phyloP scores from a whole-genome alignment of 805 yeast genomes.

The Metschnikowia drakensbergensis region DNA sequence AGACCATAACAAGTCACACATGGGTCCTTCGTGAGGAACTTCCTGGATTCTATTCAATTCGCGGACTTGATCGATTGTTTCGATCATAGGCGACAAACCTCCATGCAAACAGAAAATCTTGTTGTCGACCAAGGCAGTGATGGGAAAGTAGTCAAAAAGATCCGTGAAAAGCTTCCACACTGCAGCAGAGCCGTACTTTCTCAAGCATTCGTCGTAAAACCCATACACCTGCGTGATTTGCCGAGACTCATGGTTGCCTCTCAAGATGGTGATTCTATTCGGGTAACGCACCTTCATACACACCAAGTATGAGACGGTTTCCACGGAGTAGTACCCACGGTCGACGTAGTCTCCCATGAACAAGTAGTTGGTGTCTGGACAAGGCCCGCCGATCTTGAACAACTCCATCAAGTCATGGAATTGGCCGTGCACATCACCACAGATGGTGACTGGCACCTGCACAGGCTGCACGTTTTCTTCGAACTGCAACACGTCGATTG shows the following conservation, averaged over 20 bases:
- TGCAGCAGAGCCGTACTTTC: conserved; percentile 88
- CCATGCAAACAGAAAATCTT: conserved; percentile 92
- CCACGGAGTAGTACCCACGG: conserved; percentile 86
- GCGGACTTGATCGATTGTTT: conserved; percentile 87
- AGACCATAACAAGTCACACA: conserved; percentile 95
- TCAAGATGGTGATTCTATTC: conserved; percentile 80
- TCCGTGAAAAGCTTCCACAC: conserved; percentile 94
- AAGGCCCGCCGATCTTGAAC: conserved; percentile 78
- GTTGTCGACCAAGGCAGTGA: conserved; percentile 88
- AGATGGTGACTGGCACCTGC: conserved; percentile 90
- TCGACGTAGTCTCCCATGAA: conserved; percentile 76
- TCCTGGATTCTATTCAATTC: conserved; percentile 89
- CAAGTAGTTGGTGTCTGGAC: conserved; percentile 47
- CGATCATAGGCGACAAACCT: conserved; percentile 92
- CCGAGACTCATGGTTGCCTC: conserved; percentile 95
- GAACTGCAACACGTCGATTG: conserved; percentile 81
- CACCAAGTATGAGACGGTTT: conserved; percentile 82
- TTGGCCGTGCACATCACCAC: conserved; percentile 97
- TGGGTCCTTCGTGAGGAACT: conserved; percentile 96
- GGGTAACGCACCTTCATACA: conserved; percentile 93
- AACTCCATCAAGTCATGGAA: conserved; percentile 92
- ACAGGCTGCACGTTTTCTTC: conserved; percentile 97
- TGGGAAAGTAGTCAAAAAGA: conserved; percentile 87
- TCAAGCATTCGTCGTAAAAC: conserved; percentile 89
- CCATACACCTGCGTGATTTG: conserved; percentile 97